Conservation (phyloP, 2,329 filamentous ascomycete species). For the Colletotrichum sp. region DNA sequence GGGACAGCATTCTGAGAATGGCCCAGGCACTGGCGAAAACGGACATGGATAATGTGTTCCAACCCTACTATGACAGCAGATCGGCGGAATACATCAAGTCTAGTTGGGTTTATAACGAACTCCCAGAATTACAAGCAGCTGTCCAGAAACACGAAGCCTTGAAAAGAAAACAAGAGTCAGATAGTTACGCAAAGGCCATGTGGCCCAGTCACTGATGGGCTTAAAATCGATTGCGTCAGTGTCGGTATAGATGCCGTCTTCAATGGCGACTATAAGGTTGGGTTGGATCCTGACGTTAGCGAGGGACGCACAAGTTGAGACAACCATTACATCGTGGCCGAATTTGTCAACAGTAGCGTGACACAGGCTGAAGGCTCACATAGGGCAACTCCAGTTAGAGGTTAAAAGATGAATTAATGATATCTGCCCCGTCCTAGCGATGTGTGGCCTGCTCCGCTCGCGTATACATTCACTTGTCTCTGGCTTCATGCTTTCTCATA, state of each 20-base stretch:
- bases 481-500: no score
- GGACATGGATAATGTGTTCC: not conserved
- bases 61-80: not conserved
- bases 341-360: not conserved
- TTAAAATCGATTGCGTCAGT: no score
- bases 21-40: not conserved
- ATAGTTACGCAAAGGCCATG: no score
- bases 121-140: not conserved
- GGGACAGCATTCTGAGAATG: not conserved
- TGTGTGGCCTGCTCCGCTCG: no score
- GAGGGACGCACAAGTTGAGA: no score
- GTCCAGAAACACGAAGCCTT: not conserved
- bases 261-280: no score
- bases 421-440: not conserved
- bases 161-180: not conserved
- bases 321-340: no score
- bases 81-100: not conserved
- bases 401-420: not conserved
- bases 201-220: no score
- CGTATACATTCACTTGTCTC: no score
- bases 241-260: no score
- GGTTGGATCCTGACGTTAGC: no score
- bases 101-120: not conserved
- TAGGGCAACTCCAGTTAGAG: not conserved
- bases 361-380: not conserved